Evolutionary conservation across 495 filamentous ascomycete genomes (phyloP), one percentile per base, ranked within the genome.

Genomic region (Annulohypoxylon maeteangense): DNA sequence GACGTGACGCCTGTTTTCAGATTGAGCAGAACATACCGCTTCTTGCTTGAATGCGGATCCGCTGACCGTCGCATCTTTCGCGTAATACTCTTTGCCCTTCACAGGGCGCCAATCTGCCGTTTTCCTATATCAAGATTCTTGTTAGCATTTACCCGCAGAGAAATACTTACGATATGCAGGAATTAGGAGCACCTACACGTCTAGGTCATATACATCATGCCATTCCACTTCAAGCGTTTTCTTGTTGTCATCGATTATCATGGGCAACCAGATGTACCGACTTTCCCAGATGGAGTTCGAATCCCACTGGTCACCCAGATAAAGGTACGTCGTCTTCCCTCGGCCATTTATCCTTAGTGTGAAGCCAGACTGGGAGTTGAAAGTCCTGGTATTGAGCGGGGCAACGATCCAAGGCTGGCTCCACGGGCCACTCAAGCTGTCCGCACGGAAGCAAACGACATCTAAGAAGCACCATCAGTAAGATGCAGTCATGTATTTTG

Each of bases 281-380:
- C 76, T 80, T 36, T 86, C 84, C 84, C 84, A 86, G 7, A 85
- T 71, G 0, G 82, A 83, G 69, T 85, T 86, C 0, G 76, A 79
- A 44, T 87, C 85, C 85, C 85, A 87, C 76, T 72, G 76, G 56
- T 85, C 82, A 7, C 83, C 85, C 1, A 87, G 60, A 57, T 87
- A 87, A 3, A 87, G 71, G 40, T 86, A 79, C 0, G 85, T 85
- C 0, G 84, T 87, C 72, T 80, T 80, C 45, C 80, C 79, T 0
- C 68, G 74, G 0, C 85, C 85, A 14, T 76, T 71, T 44, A 86
- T 85, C 25, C 77, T 77, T 10, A 87, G 62, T 0, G 78, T 78
- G 64, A 81, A 85, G n/a, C 83, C 82, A 7, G 83, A 86, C 60
- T 87, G 85, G 2, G 85, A 87, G 68, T 83, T 86, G 70, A 80